Evolutionary conservation across 192 early-diverging fungal species (phyloP), one percentile per base, ranked within the genome.

Genomic region (Backusella liffmaniae): DNA sequence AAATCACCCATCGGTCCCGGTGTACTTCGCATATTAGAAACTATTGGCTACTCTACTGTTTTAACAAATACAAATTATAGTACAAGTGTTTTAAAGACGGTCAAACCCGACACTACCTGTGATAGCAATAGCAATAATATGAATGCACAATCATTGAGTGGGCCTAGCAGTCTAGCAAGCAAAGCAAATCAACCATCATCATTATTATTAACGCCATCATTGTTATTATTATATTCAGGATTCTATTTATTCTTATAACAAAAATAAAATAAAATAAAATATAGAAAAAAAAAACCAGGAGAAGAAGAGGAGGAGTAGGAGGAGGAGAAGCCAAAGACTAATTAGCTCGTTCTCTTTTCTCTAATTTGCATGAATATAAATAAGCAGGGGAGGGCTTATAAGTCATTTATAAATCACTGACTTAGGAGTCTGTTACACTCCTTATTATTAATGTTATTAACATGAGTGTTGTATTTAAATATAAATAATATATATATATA

Each of bases 1-100:
- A n/a, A 34, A 29, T 76, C 74, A 23, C 70, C 79, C 7, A 80
- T 80, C 12, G 79, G 79, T 8, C 79, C 79, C n/a, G 79, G 74
- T 42, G 69, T 80, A 32, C 41, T 80, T 12, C 74, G 74, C 56
- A 74, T 80, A 6, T 51, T 80, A 36, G 79, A 80, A 26, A 67
- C 74, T 15, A 76, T 80, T 21, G 79, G 79, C n/a, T 80, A 80
- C 42, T 76, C 79, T 7, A 80, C 79, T n/a, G 79, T 80, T 5
- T 67, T 78, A 1, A 66, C 77, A 36, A 68, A 78, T 34, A 51
- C 72, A 46, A 78, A 74, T 44, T 73, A 74, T 9, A 73, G 67
- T 32, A 70, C 67, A 4, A 51, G 42, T 10, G 12, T 35, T 23
- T 16, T 39, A 36, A 49, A 68, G 56, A 62, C 56, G 13, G 65